These are phyloP conservation scores for Corinectria fuckeliana DNA, from an alignment of 2,329 filamentous ascomycete species.

Conservation along the genomic window DNA sequence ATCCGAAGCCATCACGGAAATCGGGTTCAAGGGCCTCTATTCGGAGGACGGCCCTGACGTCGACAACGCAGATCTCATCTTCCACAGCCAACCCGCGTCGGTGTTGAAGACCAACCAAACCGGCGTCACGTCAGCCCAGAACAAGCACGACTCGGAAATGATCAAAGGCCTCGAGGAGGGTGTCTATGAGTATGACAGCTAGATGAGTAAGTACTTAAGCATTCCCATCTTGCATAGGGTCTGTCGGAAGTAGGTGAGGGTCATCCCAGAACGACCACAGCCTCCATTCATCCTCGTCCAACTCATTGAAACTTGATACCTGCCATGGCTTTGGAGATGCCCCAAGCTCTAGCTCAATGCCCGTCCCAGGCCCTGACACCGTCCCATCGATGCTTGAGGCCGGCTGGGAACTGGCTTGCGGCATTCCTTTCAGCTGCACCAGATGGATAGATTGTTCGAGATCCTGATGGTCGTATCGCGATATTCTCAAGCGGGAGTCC, in stretches of 20 bases:
- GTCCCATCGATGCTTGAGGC: background rate
- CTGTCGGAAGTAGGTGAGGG: conserved; percentile 34
- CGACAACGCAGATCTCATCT: conserved; percentile 11
- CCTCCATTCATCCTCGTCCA: conserved; percentile 34
- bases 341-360: background rate
- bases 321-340: background rate
- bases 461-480: conserved; percentile 35
- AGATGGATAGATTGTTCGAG: conserved; percentile 35
- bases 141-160: conserved; percentile 45
- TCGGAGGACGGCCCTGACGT: conserved; percentile 10
- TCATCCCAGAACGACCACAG: conserved; percentile 36
- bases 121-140: conserved; percentile 44
- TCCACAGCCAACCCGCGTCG: conserved; percentile 7
- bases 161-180: conserved; percentile 49
- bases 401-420: background rate
- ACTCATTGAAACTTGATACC: background rate
- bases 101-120: conserved; percentile 32
- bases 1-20: conserved; percentile 57
- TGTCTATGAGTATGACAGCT: conserved; percentile 36
- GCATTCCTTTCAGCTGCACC: conserved; percentile 34
- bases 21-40: conserved; percentile 37
- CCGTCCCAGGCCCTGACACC: background rate
- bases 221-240: no score
- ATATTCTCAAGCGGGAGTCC: conserved; percentile 21
- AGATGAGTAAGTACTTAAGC: no score